Base-by-base conservation (phyloP, 306 rosid species). In the Quercus engelmannii region DNA sequence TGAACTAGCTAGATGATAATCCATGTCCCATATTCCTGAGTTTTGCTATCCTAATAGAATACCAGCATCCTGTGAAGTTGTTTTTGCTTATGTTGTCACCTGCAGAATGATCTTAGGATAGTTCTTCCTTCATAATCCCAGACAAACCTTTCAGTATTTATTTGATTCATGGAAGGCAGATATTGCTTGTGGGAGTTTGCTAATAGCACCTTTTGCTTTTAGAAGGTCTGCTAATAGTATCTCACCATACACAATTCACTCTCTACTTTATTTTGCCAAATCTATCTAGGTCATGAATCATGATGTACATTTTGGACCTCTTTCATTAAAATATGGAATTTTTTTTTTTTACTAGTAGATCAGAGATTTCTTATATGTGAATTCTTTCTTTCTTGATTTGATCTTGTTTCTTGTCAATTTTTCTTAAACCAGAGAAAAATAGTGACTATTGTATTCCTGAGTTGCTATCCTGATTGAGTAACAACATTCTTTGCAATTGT, bases 121-220 rank as follows among this genome's bases (percentile, higher is more conserved):
- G 26, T 49, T 56, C 15, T 77, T 82, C 83, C 87, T 75, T 62
- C 82, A 54, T 84, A 85, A 82, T 89, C 89, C 90, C 87, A 82
- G 87, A 86, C 79, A 64, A 70, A 80, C 63, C 7, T 14, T 23
- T 49, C 4, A 71, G 38, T 78, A 51, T 78, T 80, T 78, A 83
- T 78, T 87, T 84, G 87, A 79, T 89, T 83, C 87, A 83, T 81
- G 87, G 84, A 88, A 75, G 85, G 91, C 87, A 72, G 57, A 84
- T 28, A 77, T 78, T 59, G 55, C 61, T 46, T 15, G 12, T 83
- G 76, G 82, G 63, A 70, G 78, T 63, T 90, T 78, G 74, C 86
- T 58, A 80, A 87, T 86, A 71, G 89, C 73, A 10, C 77, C 81
- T 80, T 85, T 86, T 84, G 21, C 58, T 35, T 62, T 73, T 82